These are phyloP conservation scores for Papiliotrema terrestris DNA, from an alignment of 1,284 basidiomycete species.

Conservation along the genomic window DNA sequence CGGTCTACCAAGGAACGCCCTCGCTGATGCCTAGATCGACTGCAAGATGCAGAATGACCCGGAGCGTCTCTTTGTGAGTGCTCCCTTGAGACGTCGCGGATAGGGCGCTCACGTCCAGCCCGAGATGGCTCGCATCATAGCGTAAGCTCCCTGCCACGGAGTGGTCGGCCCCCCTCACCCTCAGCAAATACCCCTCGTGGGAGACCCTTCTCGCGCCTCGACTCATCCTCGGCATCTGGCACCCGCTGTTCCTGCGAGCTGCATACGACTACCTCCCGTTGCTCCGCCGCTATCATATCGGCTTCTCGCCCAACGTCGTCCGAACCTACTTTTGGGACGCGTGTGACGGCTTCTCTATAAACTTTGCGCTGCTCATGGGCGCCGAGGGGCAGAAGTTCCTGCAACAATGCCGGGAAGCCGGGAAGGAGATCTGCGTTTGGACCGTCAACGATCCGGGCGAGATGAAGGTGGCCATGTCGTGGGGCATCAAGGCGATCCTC, in stretches of 20 bases:
- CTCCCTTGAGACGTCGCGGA: neutral
- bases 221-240: constrained; percentile 83
- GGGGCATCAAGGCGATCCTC: constrained; percentile 87
- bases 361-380: constrained; percentile 69
- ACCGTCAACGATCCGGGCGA: constrained; percentile 88
- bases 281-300: constrained; percentile 83
- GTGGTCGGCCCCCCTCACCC: neutral
- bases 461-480: constrained; percentile 89
- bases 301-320: constrained; percentile 64
- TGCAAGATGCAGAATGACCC: constrained; percentile 94
- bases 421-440: constrained; percentile 92
- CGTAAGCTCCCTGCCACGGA: constrained; percentile 27
- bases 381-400: constrained; percentile 67
- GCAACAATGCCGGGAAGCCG: constrained; percentile 69
- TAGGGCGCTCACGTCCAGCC: constrained; percentile 35
- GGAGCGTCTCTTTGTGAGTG: constrained; percentile 66
- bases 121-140: constrained; percentile 77
- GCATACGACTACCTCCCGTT: constrained; percentile 70
- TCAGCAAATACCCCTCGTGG: constrained; percentile 63
- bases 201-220: constrained; percentile 79
- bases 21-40: constrained; percentile 57
- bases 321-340: constrained; percentile 88
- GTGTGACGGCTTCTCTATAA: constrained; percentile 85
- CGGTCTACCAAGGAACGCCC: neutral
- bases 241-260: constrained; percentile 79